Base-by-base conservation (phyloP, 176 grass and related monocot species). In the Raddia distichophylla region DNA sequence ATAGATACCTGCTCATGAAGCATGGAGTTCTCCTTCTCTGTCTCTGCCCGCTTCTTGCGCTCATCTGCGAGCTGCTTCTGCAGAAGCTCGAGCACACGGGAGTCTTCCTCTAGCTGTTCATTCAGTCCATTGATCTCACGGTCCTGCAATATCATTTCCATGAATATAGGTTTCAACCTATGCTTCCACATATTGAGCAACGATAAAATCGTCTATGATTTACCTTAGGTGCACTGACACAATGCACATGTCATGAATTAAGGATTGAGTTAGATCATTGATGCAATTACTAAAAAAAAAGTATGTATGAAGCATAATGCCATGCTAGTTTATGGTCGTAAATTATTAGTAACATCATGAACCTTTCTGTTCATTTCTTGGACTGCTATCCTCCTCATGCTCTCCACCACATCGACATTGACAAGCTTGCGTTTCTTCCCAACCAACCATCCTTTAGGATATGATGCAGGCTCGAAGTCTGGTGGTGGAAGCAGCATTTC, bases 311-410 rank as follows among this genome's bases (percentile, higher is more conserved):
- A 66, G 43, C 47, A 18, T 71, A 45, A 58, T 64, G 70, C 60
- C 33, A 63, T 42, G 74, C 56, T 59, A 71, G 17, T 56, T 71
- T 73, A 60, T 71, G 75, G 70, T 60, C 2, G 67, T 8, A 78
- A 55, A 69, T 67, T 43, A 78, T 51, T 67, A 64, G 80, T 61
- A 86, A 91, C 54, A 64, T 64, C 64, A 76, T 84, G 14, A 59
- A 99, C 96, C 96, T 99, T 99, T 99, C 96, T 93, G 80, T 99
- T 99, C 93, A 99, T 99, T 67, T 99, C 96, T 82, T 95, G 96
- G 64, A 99, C 74, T 14, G 96, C 96, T 72, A 95, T 90, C 75
- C 89, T 84, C 16, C 96, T 77, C 96, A 99, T 99, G 90, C 93
- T 99, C 82, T 99, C 96, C n/a, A 99, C 96, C 44, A 99, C 96